Percentiles rank a stretch among this genome's conserved stretches.
phyloP scores from a whole-genome alignment of 805 yeast species.

The fission yeast (Schizosaccharomyces pombe) region DNA sequence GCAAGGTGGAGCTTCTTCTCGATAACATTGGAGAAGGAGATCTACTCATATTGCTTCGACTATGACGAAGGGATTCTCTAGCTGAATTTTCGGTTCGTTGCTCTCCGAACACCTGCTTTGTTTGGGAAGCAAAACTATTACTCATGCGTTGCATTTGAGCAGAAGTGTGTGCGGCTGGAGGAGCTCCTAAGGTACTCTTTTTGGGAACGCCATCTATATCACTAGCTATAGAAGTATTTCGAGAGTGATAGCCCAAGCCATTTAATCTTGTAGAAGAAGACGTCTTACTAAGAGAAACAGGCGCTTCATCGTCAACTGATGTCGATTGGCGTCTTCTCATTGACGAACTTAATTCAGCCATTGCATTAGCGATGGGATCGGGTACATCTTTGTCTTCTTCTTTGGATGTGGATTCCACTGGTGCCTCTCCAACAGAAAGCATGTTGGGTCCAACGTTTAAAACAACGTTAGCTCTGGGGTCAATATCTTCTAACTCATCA shows the following conservation, averaged over 20 bases:
- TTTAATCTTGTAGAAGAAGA: no score
- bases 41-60: background rate
- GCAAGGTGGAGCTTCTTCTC: background rate
- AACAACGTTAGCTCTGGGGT: constrained; percentile 8
- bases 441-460: constrained; percentile 9
- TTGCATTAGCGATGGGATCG: constrained; percentile 35
- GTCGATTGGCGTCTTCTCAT: background rate
- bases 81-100: background rate
- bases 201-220: background rate
- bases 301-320: background rate
- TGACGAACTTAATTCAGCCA: constrained; percentile 19
- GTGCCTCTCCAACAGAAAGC: constrained; percentile 3
- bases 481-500: constrained; percentile 4
- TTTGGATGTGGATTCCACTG: background rate
- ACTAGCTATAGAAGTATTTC: background rate
- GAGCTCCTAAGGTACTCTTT: constrained; percentile 11
- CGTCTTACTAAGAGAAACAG: background rate
- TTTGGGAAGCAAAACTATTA: constrained; percentile 12
- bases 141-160: constrained; percentile 22
- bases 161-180: constrained; percentile 16
- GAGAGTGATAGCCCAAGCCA: background rate
- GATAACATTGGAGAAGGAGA: constrained; percentile 2
- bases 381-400: constrained; percentile 3
- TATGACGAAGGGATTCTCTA: background rate
- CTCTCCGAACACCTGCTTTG: constrained; percentile 11